These are phyloP conservation scores for Alternaria triticina DNA, from an alignment of 2,329 filamentous ascomycete genomes.

Conservation along the genomic window DNA sequence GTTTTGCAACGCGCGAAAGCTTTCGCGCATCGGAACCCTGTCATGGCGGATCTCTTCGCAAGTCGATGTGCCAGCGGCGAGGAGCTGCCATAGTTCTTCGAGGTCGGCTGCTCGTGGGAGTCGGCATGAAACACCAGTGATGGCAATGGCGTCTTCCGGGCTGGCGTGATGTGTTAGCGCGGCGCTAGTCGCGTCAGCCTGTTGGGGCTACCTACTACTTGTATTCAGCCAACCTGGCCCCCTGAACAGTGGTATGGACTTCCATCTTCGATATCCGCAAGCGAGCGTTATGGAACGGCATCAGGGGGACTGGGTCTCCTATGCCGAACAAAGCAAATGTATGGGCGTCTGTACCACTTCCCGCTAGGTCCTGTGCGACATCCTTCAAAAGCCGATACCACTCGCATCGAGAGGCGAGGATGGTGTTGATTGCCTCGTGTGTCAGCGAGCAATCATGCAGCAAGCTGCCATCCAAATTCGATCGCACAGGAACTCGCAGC, in stretches of 20 bases:
- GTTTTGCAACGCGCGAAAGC: slow-evolving; percentile 13
- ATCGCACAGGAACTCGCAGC: slow-evolving; percentile 18
- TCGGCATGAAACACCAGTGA: slow-evolving; percentile 17
- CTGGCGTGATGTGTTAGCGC: slow-evolving; percentile 4
- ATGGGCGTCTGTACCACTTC: slow-evolving; percentile 11
- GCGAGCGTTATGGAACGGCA: slow-evolving; percentile 18
- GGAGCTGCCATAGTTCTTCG: slow-evolving; percentile 20
- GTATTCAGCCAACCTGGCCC: slow-evolving; percentile 8
- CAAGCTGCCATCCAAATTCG: slow-evolving; percentile 17
- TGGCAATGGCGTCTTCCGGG: slow-evolving; percentile 11
- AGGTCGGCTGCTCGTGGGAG: slow-evolving; percentile 16
- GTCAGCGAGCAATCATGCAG: slow-evolving; percentile 5
- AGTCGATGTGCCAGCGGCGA: slow-evolving; percentile 9
- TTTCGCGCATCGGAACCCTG: slow-evolving; percentile 8
- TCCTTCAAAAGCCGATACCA: slow-evolving; percentile 26
- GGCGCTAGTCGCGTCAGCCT: not conserved
- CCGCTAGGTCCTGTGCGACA: slow-evolving; percentile 20
- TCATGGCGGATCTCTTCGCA: slow-evolving; percentile 11
- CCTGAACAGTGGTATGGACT: slow-evolving; percentile 6
- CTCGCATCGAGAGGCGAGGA: slow-evolving; percentile 28
- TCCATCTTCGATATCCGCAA: slow-evolving; percentile 18
- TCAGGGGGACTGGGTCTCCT: slow-evolving; percentile 25
- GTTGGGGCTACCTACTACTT: slow-evolving; percentile 4
- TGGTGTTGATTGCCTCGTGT: slow-evolving; percentile 20
- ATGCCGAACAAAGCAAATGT: slow-evolving; percentile 28